phyloP scores from a whole-genome alignment of 2,329 filamentous ascomycete species.

The Aspergillus sp. region DNA sequence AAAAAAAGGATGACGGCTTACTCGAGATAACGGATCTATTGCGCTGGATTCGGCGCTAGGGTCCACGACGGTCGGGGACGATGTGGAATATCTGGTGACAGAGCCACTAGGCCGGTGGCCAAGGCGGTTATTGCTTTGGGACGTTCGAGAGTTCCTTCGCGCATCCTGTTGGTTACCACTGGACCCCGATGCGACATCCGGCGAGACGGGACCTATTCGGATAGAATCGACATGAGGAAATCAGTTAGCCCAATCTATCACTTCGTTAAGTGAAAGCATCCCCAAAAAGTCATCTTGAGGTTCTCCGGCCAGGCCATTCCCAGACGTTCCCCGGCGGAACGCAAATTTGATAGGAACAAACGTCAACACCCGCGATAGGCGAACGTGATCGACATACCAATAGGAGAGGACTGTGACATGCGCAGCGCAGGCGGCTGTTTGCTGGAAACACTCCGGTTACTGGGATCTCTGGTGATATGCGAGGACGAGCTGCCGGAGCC shows the following conservation, averaged over 20 bases:
- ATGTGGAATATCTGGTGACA: conserved; percentile 16
- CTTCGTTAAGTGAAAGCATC: no score
- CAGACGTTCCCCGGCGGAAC: background rate
- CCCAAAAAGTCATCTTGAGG: background rate
- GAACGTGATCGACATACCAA: conserved; percentile 17
- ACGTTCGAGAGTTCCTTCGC: conserved; percentile 14
- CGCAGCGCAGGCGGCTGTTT: conserved; percentile 7
- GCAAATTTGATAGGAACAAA: background rate
- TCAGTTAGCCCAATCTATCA: background rate
- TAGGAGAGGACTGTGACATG: conserved; percentile 15
- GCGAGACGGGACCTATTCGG: conserved; percentile 18
- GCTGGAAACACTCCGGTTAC: conserved; percentile 4
- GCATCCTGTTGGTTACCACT: conserved; percentile 20
- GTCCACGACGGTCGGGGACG: conserved; percentile 18
- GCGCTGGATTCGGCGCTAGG: conserved; percentile 34
- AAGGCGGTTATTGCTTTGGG: conserved; percentile 13
- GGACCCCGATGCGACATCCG: conserved; percentile 25
- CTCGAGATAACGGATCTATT: conserved; percentile 61
- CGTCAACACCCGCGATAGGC: background rate
- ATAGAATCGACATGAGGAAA: conserved; percentile 1
- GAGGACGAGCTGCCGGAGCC: conserved; percentile 13
- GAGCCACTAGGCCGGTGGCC: conserved; percentile 1
- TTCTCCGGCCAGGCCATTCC: background rate
- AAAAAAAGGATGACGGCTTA: conserved; percentile 23
- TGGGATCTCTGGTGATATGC: conserved; percentile 3